Evolutionary conservation across 179 eudicot genomes (phyloP).

Genomic region (Sideroxylon spinosum): DNA sequence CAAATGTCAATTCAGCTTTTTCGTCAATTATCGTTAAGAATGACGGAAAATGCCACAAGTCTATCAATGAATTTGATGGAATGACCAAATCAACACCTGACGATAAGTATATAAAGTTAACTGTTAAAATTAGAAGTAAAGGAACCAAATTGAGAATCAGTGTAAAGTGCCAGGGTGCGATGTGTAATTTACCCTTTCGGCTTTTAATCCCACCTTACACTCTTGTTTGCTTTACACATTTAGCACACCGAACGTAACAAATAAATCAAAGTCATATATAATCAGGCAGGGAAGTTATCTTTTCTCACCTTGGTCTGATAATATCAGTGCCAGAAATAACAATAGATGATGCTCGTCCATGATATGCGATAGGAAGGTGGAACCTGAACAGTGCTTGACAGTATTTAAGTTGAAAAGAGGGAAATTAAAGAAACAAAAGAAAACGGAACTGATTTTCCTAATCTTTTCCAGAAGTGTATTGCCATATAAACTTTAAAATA

Average conservation of each 20-base stretch:
- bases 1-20: too few relatives aligned
- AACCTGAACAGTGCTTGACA: slow-evolving; percentile 50
- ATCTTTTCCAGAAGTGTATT: neutral
- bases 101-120: too few relatives aligned
- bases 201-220: neutral
- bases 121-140: too few relatives aligned
- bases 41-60: too few relatives aligned
- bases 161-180: too few relatives aligned
- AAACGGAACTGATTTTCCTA: neutral
- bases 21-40: too few relatives aligned
- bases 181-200: neutral
- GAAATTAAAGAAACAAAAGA: neutral
- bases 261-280: neutral
- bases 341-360: slow-evolving; percentile 94
- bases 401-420: neutral
- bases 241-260: neutral
- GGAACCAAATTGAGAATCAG: too few relatives aligned
- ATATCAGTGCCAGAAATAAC: slow-evolving; percentile 94
- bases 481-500: neutral
- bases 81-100: too few relatives aligned
- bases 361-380: slow-evolving; percentile 92
- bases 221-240: neutral
- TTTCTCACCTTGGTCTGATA: slow-evolving; percentile 72
- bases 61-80: too few relatives aligned
- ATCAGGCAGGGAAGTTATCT: neutral